These are phyloP conservation scores for Stephanocyclus meneghinianus DNA, from an alignment of 352 stramenopile genomes.

Conservation along the genomic window DNA sequence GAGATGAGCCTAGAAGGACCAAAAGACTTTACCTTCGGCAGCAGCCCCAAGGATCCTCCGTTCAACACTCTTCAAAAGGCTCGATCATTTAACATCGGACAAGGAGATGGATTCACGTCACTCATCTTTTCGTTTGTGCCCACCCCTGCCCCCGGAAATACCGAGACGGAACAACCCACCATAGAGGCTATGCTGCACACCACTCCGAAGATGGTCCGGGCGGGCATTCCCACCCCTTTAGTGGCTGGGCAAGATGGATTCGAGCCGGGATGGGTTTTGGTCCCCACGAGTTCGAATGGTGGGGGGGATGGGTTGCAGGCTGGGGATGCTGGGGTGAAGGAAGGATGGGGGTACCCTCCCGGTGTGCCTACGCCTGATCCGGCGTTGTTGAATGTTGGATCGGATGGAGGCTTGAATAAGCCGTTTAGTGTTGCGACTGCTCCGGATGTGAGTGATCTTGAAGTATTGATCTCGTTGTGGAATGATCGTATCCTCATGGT, in stretches of 20 bases:
- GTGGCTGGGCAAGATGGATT: conserved; percentile 9
- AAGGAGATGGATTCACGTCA: conserved; percentile 29
- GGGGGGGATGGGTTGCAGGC: neutral
- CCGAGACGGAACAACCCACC: conserved; percentile 15
- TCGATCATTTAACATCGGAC: conserved; percentile 16
- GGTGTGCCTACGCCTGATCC: conserved; percentile 43
- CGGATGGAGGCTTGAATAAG: neutral
- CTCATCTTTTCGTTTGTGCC: conserved; percentile 39
- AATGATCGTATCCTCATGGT: neutral
- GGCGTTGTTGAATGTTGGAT: conserved; percentile 19
- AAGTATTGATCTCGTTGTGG: neutral
- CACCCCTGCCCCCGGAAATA: neutral
- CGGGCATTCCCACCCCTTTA: conserved; percentile 3
- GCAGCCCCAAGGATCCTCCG: neutral
- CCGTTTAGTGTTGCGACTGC: neutral
- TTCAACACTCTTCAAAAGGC: neutral
- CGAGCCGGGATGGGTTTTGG: conserved; percentile 36
- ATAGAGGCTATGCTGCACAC: conserved; percentile 36
- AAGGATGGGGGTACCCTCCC: conserved; percentile 36
- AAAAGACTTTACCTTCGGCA: neutral
- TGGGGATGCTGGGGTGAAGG: neutral
- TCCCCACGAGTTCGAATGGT: conserved; percentile 23
- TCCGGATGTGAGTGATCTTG: neutral
- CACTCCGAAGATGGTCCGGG: conserved; percentile 31
- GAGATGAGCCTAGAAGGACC: neutral